These are phyloP conservation scores for Pythium sukuiense DNA, from an alignment of 352 stramenopile genomes.

Conservation along the genomic window DNA sequence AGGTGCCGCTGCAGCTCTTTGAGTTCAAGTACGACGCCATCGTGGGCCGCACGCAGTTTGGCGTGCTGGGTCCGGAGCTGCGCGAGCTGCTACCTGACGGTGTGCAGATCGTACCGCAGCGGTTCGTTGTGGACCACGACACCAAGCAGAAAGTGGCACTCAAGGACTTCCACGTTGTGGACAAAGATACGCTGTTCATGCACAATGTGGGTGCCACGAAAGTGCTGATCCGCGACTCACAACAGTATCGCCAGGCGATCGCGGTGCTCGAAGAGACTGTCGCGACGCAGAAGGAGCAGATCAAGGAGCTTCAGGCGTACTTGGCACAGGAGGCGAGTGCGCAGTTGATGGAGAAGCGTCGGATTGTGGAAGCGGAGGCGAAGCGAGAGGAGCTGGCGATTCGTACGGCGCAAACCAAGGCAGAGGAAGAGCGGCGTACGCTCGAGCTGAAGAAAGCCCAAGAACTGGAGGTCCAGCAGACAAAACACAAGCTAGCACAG, in stretches of 20 bases:
- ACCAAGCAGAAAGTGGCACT: slow-evolving; percentile 62
- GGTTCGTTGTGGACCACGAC: slow-evolving; percentile 51
- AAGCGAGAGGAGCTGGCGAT: slow-evolving; percentile 36
- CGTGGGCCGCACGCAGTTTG: slow-evolving; percentile 63
- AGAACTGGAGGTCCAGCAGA: slow-evolving; percentile 49
- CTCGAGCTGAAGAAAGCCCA: slow-evolving; percentile 44
- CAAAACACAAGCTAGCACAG: slow-evolving; percentile 50
- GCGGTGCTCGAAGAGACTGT: slow-evolving; percentile 29
- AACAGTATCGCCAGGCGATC: slow-evolving; percentile 36
- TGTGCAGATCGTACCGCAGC: slow-evolving; percentile 64
- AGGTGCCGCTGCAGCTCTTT: slow-evolving; percentile 60
- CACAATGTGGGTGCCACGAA: slow-evolving; percentile 90
- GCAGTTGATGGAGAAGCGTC: slow-evolving; percentile 60
- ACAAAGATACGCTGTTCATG: slow-evolving; percentile 92
- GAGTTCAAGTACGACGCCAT: slow-evolving; percentile 85
- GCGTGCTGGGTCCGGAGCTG: slow-evolving; percentile 63
- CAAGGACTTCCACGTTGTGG: slow-evolving; percentile 83
- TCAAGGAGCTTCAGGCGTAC: slow-evolving; percentile 48
- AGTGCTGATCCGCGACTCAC: slow-evolving; percentile 59
- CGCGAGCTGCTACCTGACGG: slow-evolving; percentile 61
- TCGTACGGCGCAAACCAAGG: slow-evolving; percentile 40
- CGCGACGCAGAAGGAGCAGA: slow-evolving; percentile 30
- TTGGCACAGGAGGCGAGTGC: slow-evolving; percentile 64
- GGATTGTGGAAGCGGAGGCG: slow-evolving; percentile 51
- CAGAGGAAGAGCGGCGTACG: slow-evolving; percentile 56